Conservation (phyloP, 1,284 basidiomycete species). For the Entoloma clypeatum region DNA sequence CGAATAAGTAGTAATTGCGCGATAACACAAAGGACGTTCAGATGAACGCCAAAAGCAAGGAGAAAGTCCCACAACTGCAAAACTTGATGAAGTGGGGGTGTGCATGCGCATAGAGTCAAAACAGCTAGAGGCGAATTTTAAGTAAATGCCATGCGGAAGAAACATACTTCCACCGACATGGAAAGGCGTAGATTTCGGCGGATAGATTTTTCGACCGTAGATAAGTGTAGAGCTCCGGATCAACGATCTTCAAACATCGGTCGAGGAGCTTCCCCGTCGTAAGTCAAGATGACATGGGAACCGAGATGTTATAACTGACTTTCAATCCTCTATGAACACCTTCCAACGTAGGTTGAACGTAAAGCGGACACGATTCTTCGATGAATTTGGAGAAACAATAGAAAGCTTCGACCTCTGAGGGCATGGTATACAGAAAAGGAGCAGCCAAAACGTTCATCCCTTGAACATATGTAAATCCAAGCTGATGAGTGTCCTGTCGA, state of each 20-base stretch:
- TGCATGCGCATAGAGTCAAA: conserved; percentile 93
- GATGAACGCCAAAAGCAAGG: conserved; percentile 91
- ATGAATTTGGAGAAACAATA: conserved; percentile 95
- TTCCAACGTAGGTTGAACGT: conserved; percentile 92
- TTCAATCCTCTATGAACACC: conserved; percentile 93
- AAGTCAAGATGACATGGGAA: not conserved
- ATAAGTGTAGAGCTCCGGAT: conserved; percentile 79
- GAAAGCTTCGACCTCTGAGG: conserved; percentile 94
- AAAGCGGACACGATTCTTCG: conserved; percentile 88
- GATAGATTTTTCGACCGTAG: conserved; percentile 89
- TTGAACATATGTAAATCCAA: conserved; percentile 92
- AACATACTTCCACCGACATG: conserved; percentile 57
- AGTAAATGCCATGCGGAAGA: conserved; percentile 2
- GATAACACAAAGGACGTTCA: conserved; percentile 95
- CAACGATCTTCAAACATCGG: conserved; percentile 86
- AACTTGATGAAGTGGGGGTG: conserved; percentile 92
- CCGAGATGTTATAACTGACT: conserved; percentile 44
- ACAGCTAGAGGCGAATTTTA: conserved; percentile 55
- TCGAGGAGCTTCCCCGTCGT: conserved; percentile 73
- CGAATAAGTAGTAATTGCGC: conserved; percentile 90
- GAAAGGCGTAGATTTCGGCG: conserved; percentile 97
- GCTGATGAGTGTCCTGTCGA: conserved; percentile 64
- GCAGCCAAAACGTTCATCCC: conserved; percentile 99
- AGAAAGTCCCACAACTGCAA: conserved; percentile 96
- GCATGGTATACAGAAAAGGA: conserved; percentile 94